Conservation (phyloP, 352 stramenopile species). For the Phytopythium cucurbitacearum region DNA sequence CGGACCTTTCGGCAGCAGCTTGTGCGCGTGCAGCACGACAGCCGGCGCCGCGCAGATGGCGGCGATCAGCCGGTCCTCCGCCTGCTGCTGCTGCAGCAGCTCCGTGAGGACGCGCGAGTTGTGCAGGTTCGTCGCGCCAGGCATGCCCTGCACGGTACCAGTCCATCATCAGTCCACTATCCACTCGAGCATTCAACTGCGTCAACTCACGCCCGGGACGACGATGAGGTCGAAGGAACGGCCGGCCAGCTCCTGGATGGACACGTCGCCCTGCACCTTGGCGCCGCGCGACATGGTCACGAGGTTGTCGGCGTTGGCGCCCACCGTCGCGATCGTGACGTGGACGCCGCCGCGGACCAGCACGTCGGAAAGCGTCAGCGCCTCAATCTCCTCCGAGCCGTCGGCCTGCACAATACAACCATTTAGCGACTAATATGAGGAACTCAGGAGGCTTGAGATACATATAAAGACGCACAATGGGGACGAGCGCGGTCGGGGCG, state of each 20-base stretch:
- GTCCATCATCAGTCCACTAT: background rate
- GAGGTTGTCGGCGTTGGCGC: constrained; percentile 49
- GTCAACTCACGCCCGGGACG: constrained; percentile 42
- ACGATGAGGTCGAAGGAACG: constrained; percentile 64
- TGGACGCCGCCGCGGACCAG: constrained; percentile 61
- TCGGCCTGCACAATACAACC: constrained; percentile 37
- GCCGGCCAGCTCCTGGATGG: constrained; percentile 58
- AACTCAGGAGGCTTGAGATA: background rate
- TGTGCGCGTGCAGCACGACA: constrained; percentile 63
- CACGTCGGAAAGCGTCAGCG: constrained; percentile 67
- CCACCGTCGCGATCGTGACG: constrained; percentile 64
- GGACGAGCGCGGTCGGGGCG: constrained; percentile 22
- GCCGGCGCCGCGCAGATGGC: constrained; percentile 75
- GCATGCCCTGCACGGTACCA: constrained; percentile 39
- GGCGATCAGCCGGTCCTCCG: constrained; percentile 56
- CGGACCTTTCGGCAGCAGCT: constrained; percentile 30
- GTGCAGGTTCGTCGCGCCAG: constrained; percentile 62
- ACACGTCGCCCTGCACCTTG: constrained; percentile 57
- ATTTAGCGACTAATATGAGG: constrained; percentile 2
- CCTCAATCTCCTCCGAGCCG: constrained; percentile 81
- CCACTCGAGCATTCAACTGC: background rate
- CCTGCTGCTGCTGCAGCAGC: constrained; percentile 63
- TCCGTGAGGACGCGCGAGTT: constrained; percentile 53
- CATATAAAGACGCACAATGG: constrained; percentile 17
- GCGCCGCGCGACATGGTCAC: constrained; percentile 75